Base-by-base conservation (phyloP, 1,284 basidiomycete genomes). In the Heimioporus retisporus region DNA sequence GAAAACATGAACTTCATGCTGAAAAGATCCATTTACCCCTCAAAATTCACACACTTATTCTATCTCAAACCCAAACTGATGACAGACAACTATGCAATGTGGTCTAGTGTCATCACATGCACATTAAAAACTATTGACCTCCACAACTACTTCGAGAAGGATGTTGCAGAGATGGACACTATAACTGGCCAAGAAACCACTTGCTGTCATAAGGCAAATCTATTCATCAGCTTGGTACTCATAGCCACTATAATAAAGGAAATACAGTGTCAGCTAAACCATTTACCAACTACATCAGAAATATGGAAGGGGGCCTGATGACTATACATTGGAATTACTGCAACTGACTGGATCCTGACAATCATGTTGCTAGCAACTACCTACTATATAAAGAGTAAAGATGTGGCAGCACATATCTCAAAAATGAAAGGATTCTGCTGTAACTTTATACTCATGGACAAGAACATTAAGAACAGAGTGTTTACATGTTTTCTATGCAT, bases 401-500 rank as follows among this genome's bases (percentile, higher is more conserved):
- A 69, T 10, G 1, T 48, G 1, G 16, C 15, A 1, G 53, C 8
- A 0, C 64, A 68, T 28, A 65, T 68, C 1, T 16, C 51, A 1
- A 69, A 69, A 19, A 69, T 69, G 59, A 68, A 61, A n/a, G 13
- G 16, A 2, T 54, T 31, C 2, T 8, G 13, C 5, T 6, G 25
- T 13, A 54, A 68, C 56, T 50, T 69, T 0, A 35, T 63, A 2
- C n/a, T 68, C 0, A 68, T 68, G 1, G 65, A 60, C 7, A 11
- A 21, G 1, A 46, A 60, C 31, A 65, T 68, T 7, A n/a, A 43
- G 3, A 40, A 68, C 3, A n/a, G 61, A 2, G 25, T 68, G 2
- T 68, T 69, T 2, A 40, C 55, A 1, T 70, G 69, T 4, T 70
- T 70, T 25, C 55, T 70, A 5, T 14, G 14, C 0, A 61, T 71